A percentile compares a stretch with the other conserved stretches of the same genome.
phyloP scores from a whole-genome alignment of 805 yeast species.

The Sugiyamaella chiloensis region DNA sequence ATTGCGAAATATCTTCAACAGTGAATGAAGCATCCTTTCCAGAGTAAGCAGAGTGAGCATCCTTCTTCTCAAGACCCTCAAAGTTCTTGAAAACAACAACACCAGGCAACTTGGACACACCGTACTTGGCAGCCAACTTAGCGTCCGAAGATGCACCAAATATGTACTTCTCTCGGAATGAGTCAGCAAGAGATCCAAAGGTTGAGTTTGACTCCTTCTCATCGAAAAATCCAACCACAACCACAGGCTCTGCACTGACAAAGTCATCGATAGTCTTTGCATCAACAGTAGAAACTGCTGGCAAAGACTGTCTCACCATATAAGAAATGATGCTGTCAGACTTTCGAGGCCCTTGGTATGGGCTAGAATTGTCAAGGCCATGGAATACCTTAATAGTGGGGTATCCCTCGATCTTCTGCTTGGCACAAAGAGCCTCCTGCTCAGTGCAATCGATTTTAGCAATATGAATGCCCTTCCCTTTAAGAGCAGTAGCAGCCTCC shows the following conservation, averaged over 20 bases:
- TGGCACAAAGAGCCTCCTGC: slow-evolving; percentile 65
- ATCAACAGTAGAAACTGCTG: slow-evolving; percentile 59
- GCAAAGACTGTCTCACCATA: slow-evolving; percentile 79
- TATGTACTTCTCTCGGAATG: slow-evolving; percentile 57
- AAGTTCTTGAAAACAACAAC: slow-evolving; percentile 44
- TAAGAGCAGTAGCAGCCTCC: slow-evolving; percentile 61
- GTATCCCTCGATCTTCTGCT: slow-evolving; percentile 67
- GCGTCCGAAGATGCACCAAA: slow-evolving; percentile 52
- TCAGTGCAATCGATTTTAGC: slow-evolving; percentile 81
- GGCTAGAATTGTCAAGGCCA: slow-evolving; percentile 40
- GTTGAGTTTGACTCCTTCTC: slow-evolving; percentile 49
- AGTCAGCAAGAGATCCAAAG: slow-evolving; percentile 59
- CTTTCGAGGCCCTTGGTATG: slow-evolving; percentile 82
- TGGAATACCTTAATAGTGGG: slow-evolving; percentile 78
- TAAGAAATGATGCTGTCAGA: slow-evolving; percentile 72
- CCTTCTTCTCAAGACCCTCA: slow-evolving; percentile 33
- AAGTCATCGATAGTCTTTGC: slow-evolving; percentile 50
- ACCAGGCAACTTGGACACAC: slow-evolving; percentile 41
- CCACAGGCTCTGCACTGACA: slow-evolving; percentile 39
- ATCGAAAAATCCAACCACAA: slow-evolving; percentile 58
- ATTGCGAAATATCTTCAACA: slow-evolving; percentile 41
- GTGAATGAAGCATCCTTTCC: slow-evolving; percentile 32
- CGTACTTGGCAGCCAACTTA: slow-evolving; percentile 40
- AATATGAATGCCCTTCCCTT: slow-evolving; percentile 36
- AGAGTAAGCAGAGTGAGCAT: slow-evolving; percentile 23